Evolutionary conservation across 139 green algal genomes (phyloP).

Genomic region (Choricystis sp.): DNA sequence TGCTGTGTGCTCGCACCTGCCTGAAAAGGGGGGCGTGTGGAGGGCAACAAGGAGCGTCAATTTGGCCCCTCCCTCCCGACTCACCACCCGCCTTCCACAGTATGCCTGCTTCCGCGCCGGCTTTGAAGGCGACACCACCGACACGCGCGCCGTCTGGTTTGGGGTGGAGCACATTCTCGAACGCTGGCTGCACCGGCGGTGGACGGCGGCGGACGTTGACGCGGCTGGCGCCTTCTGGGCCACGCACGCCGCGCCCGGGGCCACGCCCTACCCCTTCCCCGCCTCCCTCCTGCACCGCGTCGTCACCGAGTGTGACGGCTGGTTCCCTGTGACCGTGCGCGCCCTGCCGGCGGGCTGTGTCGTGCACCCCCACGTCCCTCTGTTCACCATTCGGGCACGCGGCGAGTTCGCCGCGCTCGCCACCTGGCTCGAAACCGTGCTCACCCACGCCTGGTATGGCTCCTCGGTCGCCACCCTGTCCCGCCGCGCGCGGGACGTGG

Average conservation of each 20-base stretch:
- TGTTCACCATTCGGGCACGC: conserved; percentile 69
- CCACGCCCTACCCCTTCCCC: conserved; percentile 56
- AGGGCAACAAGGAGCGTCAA: not conserved
- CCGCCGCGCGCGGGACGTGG: conserved; percentile 46
- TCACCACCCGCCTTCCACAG: conserved; percentile 17
- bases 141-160: conserved; percentile 60
- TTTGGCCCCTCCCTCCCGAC: not conserved
- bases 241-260: conserved; percentile 46
- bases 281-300: conserved; percentile 62
- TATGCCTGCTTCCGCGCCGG: conserved; percentile 76
- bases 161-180: conserved; percentile 75
- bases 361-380: conserved; percentile 50
- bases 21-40: not conserved
- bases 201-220: conserved; percentile 70
- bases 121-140: conserved; percentile 46
- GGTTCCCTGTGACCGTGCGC: conserved; percentile 77
- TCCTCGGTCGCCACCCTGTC: conserved; percentile 71
- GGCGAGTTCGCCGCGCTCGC: conserved; percentile 54
- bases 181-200: conserved; percentile 48
- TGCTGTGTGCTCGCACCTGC: too few relatives aligned
- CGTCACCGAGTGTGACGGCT: conserved; percentile 64
- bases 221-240: conserved; percentile 59
- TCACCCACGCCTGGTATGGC: conserved; percentile 58
- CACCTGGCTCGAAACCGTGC: conserved; percentile 78
- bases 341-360: conserved; percentile 63